A percentile compares a stretch with the other conserved stretches of the same genome.
These are phyloP conservation scores for Marasmius tenuissimus DNA, from an alignment of 1,284 basidiomycete species.

Conservation along the genomic window DNA sequence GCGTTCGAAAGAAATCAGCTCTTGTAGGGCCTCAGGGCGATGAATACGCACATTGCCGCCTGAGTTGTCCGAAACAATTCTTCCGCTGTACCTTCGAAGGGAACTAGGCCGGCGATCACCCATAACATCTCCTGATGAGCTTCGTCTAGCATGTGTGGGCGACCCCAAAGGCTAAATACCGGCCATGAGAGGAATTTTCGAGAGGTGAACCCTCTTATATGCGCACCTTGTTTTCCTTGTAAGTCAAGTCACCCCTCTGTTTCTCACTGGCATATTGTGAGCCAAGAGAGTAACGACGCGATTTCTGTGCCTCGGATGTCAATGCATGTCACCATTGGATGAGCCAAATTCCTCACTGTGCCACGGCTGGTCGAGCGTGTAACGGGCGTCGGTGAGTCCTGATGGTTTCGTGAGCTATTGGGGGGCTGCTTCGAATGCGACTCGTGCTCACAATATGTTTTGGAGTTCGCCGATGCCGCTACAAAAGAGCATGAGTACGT, in stretches of 20 bases:
- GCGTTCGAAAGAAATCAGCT: neutral
- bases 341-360: neutral
- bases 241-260: neutral
- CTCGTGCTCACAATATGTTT: neutral
- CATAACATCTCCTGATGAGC: too few species aligned
- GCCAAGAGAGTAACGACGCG: neutral
- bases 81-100: neutral
- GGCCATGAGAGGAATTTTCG: too few species aligned
- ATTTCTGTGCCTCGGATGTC: neutral
- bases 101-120: too few species aligned
- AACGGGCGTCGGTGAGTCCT: neutral
- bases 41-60: neutral
- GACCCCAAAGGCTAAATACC: too few species aligned
- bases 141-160: too few species aligned
- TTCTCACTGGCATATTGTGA: neutral
- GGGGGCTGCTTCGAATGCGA: neutral
- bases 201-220: too few species aligned
- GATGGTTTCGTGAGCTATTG: neutral
- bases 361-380: neutral
- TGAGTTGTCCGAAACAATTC: neutral
- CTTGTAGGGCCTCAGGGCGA: neutral
- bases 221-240: neutral
- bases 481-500: neutral
- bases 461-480: neutral
- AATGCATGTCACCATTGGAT: neutral